A percentile compares a stretch with the other conserved stretches of the same genome.
Conservation (phyloP, 2,329 filamentous ascomycete species). For the Venturia nashicola region DNA sequence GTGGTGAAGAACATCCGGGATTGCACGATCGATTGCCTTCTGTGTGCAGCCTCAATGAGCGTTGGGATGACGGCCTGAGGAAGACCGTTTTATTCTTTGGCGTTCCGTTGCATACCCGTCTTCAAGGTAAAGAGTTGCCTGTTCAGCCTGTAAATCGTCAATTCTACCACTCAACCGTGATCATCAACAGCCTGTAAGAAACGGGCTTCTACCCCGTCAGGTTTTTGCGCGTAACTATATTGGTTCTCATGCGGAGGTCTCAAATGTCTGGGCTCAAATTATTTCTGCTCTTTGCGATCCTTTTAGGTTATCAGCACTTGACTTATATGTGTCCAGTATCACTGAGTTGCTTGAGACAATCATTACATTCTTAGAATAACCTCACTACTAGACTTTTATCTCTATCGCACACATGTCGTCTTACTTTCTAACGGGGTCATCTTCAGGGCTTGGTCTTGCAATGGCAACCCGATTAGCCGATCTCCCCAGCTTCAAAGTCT, state of each 20-base stretch:
- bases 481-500: not conserved
- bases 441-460: not conserved
- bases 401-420: not conserved
- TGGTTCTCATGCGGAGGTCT: not conserved
- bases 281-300: not conserved
- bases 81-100: not conserved
- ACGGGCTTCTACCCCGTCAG: not conserved
- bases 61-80: not conserved
- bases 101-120: not conserved
- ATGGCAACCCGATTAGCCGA: not conserved
- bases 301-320: not conserved
- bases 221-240: not conserved
- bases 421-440: slow-evolving; percentile 1
- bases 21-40: not conserved
- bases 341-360: not conserved
- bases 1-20: not conserved
- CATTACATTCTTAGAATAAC: too few species aligned
- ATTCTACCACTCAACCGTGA: not conserved
- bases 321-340: not conserved
- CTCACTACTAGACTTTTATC: not conserved
- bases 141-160: not conserved
- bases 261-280: not conserved
- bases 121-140: not conserved
- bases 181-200: not conserved
- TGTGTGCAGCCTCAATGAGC: not conserved